Conservation (phyloP, 1,284 basidiomycete species). For the Serendipita sp. region DNA sequence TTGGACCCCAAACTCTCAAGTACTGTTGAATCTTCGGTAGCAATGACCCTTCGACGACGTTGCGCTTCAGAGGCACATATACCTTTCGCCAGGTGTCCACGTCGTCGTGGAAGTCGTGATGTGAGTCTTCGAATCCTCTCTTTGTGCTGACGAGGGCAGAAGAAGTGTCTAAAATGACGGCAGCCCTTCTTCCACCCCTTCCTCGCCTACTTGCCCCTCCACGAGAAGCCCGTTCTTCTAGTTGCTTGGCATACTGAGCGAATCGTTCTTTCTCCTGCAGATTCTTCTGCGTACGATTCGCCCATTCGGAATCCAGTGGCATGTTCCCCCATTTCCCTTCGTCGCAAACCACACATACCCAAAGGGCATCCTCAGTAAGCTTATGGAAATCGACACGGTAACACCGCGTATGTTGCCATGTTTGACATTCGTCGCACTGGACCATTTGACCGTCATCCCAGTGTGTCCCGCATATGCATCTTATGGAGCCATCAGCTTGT, state of each 20-base stretch:
- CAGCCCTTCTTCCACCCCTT: background rate
- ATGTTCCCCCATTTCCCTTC: background rate
- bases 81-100: background rate
- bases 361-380: background rate
- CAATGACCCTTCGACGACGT: background rate
- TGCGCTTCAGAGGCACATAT: background rate
- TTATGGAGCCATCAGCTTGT: background rate
- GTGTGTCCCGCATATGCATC: constrained; percentile 4
- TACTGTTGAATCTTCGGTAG: background rate
- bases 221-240: background rate
- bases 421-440: constrained; percentile 6
- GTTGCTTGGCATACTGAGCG: background rate
- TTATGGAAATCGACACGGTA: background rate
- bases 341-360: background rate
- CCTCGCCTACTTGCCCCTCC: background rate
- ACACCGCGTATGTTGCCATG: constrained; percentile 5
- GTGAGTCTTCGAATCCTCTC: background rate
- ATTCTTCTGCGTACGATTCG: constrained; percentile 2
- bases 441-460: constrained; percentile 7
- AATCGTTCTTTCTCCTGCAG: background rate
- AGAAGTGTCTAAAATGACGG: background rate
- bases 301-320: background rate
- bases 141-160: background rate
- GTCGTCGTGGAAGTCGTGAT: background rate
- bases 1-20: background rate